Evolutionary conservation across 2,329 filamentous ascomycete species (phyloP), one percentile per base, ranked within the genome.

Genomic region (Blumeria hordei): DNA sequence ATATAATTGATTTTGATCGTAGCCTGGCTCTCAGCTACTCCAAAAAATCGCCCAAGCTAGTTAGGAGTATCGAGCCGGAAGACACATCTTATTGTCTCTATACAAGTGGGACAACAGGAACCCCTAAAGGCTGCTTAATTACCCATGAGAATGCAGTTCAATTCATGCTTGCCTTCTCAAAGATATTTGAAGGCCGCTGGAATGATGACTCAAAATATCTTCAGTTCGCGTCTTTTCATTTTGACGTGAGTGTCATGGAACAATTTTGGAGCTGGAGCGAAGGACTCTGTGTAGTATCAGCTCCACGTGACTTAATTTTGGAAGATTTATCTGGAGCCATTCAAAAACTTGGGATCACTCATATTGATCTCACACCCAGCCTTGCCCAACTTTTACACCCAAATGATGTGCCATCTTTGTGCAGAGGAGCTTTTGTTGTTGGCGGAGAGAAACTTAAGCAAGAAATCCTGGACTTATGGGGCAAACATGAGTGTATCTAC

Each of bases 261-360:
- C 88, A 94, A 63, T 95, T 90, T 65, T 95, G 87, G 87, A 92
- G 82, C 56, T 95, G 88, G 88, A 87, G 83, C 33, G 84, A 92
- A 0, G 88, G 88, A 1, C 88, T 95, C 32, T 81, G 83, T 3
- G 75, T 95, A 0, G 83, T 90, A 1, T 81, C 85, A 1, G 88
- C 85, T 6, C 84, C 86, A 0, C 77, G 85, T 59, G 88, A 95
- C 64, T 64, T 94, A 1, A 81, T 95, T 1, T 80, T 95, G 36
- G 85, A 92, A 61, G 86, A 95, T 61, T 71, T 95, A 14, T 74
- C 83, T 1, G 76, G 75, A 1, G 79, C 81, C 0, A 90, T 95
- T 56, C 76, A 76, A 16, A 72, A 71, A 21, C 72, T 94, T 3
- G 69, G 72, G 8, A 90, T 95, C 58, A 94, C 88, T 0, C 88